phyloP scores from a whole-genome alignment of 1,139 yeast genomes.

The Candida glucosophila region DNA sequence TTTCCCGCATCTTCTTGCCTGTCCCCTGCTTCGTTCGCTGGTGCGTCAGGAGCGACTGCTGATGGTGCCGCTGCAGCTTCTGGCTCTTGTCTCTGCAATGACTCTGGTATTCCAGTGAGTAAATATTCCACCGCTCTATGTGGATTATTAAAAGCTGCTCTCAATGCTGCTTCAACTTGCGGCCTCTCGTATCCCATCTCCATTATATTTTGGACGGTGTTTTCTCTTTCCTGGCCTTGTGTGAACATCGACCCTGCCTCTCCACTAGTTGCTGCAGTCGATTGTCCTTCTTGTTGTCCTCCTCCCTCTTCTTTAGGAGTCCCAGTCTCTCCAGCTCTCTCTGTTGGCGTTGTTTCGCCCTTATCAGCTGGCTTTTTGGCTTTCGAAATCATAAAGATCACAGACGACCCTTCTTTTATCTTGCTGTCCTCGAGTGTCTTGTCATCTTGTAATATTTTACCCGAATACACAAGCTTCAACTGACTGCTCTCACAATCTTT shows the following conservation, averaged over 20 bases:
- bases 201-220: slow-evolving; percentile 71
- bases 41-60: slow-evolving; percentile 12
- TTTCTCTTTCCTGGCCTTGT: slow-evolving; percentile 57
- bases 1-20: slow-evolving; percentile 12
- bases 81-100: slow-evolving; percentile 26
- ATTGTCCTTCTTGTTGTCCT: slow-evolving; percentile 11
- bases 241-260: slow-evolving; percentile 44
- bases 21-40: slow-evolving; percentile 5
- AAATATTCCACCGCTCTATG: slow-evolving; percentile 96
- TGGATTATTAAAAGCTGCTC: slow-evolving; percentile 96
- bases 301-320: slow-evolving; percentile 13
- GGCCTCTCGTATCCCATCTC: slow-evolving; percentile 94
- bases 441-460: slow-evolving; percentile 81
- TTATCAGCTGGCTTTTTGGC: slow-evolving; percentile 26
- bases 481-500: slow-evolving; percentile 67
- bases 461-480: slow-evolving; percentile 86
- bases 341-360: too few species aligned
- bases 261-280: too few species aligned
- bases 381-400: slow-evolving; percentile 80
- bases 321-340: slow-evolving; percentile 10
- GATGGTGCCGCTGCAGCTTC: slow-evolving; percentile 15
- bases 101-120: slow-evolving; percentile 82
- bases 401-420: slow-evolving; percentile 82
- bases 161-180: slow-evolving; percentile 82
- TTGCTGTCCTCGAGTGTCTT: slow-evolving; percentile 65